A percentile compares a stretch with the other conserved stretches of the same genome.
Evolutionary conservation across 768 basidiomycete genomes (phyloP).

Genomic region (Chiua virens): DNA sequence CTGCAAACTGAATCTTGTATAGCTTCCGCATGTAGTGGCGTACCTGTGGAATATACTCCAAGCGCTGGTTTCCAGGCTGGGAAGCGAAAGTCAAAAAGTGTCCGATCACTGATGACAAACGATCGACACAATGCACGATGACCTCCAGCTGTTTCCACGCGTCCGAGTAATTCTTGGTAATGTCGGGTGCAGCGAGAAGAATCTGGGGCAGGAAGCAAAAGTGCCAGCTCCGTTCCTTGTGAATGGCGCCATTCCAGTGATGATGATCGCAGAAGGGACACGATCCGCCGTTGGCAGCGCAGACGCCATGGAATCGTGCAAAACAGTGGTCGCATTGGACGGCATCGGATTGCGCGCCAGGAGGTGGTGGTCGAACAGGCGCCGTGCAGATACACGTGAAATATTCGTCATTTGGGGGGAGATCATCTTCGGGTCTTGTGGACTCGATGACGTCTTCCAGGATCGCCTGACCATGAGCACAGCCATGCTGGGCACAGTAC

Average conservation of each 20-base stretch:
- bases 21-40: slow-evolving; percentile 90
- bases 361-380: slow-evolving; percentile 78
- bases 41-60: slow-evolving; percentile 77
- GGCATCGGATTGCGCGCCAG: slow-evolving; percentile 73
- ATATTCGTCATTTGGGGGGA: slow-evolving; percentile 77
- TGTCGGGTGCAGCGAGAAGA: slow-evolving; percentile 69
- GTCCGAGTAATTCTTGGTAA: slow-evolving; percentile 75
- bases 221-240: slow-evolving; percentile 81
- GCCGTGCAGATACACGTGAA: slow-evolving; percentile 81
- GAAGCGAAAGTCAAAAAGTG: slow-evolving; percentile 77
- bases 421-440: slow-evolving; percentile 76
- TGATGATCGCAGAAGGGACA: slow-evolving; percentile 92
- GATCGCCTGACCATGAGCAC: slow-evolving; percentile 61
- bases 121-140: slow-evolving; percentile 77
- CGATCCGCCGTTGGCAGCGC: slow-evolving; percentile 85
- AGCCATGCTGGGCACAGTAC: slow-evolving; percentile 69
- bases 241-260: slow-evolving; percentile 86
- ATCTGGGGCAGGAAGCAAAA: slow-evolving; percentile 77
- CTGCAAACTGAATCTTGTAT: slow-evolving; percentile 87
- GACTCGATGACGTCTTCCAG: slow-evolving; percentile 74
- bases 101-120: slow-evolving; percentile 71
- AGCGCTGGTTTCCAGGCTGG: slow-evolving; percentile 67
- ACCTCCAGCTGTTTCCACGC: slow-evolving; percentile 80
- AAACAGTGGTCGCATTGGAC: slow-evolving; percentile 91
- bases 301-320: slow-evolving; percentile 82